phyloP scores from a whole-genome alignment of 106 monocot species.

The Agapanthus africanus region DNA sequence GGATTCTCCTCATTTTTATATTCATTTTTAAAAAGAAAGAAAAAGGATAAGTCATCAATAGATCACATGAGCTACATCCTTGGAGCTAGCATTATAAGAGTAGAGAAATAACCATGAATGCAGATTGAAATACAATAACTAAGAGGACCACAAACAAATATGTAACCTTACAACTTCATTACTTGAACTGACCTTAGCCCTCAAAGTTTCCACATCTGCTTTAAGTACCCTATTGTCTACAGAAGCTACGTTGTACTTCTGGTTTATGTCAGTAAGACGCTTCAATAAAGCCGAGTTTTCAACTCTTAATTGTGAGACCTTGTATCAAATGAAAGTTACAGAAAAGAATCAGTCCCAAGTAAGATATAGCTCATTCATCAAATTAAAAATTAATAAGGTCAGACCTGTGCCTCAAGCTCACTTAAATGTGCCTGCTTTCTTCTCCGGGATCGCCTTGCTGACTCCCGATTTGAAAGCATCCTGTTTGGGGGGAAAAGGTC shows the following conservation, averaged over 20 bases:
- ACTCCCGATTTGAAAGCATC: conserved; percentile 96
- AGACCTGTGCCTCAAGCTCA: conserved; percentile 86
- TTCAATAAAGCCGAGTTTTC: conserved; percentile 78
- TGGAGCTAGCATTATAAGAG: no score
- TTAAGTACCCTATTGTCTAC: conserved; percentile 66
- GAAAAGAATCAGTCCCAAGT: neutral
- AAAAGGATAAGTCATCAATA: no score
- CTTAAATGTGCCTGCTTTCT: conserved; percentile 88
- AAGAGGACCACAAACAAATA: neutral
- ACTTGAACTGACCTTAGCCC: conserved; percentile 49
- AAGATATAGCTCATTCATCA: neutral
- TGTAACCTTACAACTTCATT: neutral
- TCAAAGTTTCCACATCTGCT: conserved; percentile 70
- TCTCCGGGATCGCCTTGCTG: conserved; percentile 83
- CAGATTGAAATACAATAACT: no score
- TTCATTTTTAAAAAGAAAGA: no score
- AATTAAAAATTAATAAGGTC: neutral
- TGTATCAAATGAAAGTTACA: neutral
- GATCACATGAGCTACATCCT: no score
- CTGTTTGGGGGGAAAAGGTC: conserved; percentile 23
- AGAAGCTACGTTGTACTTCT: conserved; percentile 67
- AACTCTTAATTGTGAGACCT: conserved; percentile 78
- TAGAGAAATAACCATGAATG: no score
- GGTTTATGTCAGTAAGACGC: conserved; percentile 73
- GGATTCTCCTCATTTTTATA: no score